Evolutionary conservation across 352 stramenopile species (phyloP).

Genomic region (Blastocystis sp.): DNA sequence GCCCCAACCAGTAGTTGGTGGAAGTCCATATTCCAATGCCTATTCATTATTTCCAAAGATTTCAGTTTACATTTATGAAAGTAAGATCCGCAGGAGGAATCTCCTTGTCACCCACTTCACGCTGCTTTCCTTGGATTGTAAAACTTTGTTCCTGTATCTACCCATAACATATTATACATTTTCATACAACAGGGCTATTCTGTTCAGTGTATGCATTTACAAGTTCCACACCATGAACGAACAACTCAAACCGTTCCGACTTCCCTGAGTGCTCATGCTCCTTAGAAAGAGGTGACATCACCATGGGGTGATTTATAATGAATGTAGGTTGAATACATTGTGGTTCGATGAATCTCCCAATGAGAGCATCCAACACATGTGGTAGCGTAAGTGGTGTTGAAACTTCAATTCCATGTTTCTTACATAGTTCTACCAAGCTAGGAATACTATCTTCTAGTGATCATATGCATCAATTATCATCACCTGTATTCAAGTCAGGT

Average conservation of each 20-base stretch:
- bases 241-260: conserved; percentile 96
- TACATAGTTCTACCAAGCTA: conserved; percentile 71
- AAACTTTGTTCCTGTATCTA: conserved; percentile 73
- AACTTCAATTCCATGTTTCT: conserved; percentile 74
- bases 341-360: conserved; percentile 78
- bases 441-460: conserved; percentile 70
- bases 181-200: conserved; percentile 86
- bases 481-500: conserved; percentile 44
- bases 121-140: conserved; percentile 75
- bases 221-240: conserved; percentile 87
- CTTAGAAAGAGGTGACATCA: conserved; percentile 85
- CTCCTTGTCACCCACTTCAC: conserved; percentile 75
- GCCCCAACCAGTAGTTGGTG: conserved; percentile 89
- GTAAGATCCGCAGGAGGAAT: conserved; percentile 85
- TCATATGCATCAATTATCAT: neutral
- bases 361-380: conserved; percentile 77
- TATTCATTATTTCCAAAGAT: conserved; percentile 65
- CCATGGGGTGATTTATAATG: conserved; percentile 94
- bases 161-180: conserved; percentile 69
- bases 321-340: conserved; percentile 90
- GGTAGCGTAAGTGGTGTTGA: conserved; percentile 72
- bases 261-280: conserved; percentile 82
- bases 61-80: conserved; percentile 74
- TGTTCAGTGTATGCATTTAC: conserved; percentile 98
- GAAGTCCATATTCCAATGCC: conserved; percentile 89